Evolutionary conservation across 176 grass and related monocot genomes (phyloP).

Genomic region (Carex myosuroides): DNA sequence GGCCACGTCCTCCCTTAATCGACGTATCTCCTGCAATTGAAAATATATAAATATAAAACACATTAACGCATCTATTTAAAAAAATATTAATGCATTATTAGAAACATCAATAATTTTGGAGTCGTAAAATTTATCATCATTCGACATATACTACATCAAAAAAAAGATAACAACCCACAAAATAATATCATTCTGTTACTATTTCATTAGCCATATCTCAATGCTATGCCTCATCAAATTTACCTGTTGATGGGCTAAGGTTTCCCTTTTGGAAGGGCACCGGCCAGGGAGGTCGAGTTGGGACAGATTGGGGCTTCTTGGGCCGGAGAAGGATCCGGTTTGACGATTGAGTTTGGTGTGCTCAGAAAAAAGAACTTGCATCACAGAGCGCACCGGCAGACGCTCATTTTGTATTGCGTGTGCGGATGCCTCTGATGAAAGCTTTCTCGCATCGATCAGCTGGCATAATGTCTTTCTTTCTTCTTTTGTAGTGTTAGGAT

Average conservation of each 20-base stretch:
- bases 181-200: background rate
- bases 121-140: background rate
- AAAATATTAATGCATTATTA: background rate
- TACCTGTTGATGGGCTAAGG: constrained; percentile 56
- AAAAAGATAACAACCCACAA: background rate
- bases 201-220: background rate
- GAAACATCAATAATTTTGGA: background rate
- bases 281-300: constrained; percentile 51
- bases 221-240: background rate
- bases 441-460: constrained; percentile 81
- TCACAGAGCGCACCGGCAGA: constrained; percentile 68
- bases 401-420: constrained; percentile 96
- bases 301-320: constrained; percentile 45
- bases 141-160: background rate
- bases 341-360: constrained; percentile 82
- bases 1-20: constrained; percentile 73
- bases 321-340: constrained; percentile 47
- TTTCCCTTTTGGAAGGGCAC: constrained; percentile 79
- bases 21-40: constrained; percentile 51
- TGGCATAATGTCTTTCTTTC: constrained; percentile 58
- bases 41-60: background rate
- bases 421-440: constrained; percentile 65
- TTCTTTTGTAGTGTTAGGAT: constrained; percentile 57
- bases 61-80: background rate
- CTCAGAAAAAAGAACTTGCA: constrained; percentile 95